Percentiles rank a stretch among this genome's conserved stretches.
phyloP scores from a whole-genome alignment of 768 basidiomycete species.

The Termitomyces eurrhizus region DNA sequence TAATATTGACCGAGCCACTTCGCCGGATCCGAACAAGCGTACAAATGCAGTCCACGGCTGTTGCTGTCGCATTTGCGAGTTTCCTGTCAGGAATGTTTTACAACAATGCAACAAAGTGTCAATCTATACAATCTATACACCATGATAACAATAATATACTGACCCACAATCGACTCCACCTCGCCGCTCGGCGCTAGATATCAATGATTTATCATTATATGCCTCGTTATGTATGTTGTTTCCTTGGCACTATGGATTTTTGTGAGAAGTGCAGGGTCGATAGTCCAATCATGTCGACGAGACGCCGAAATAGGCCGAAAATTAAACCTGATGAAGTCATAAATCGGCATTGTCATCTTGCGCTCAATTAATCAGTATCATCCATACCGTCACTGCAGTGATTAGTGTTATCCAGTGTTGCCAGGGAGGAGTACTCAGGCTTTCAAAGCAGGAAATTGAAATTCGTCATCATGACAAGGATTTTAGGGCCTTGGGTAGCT shows the following conservation, averaged over 20 bases:
- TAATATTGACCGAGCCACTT: neutral
- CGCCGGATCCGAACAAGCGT: neutral
- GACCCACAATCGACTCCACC: neutral
- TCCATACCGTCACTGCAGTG: too few relatives aligned
- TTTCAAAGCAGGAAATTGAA: too few relatives aligned
- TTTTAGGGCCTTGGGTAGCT: too few relatives aligned
- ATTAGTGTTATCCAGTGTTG: too few relatives aligned
- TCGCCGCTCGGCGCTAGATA: neutral
- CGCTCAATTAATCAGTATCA: neutral
- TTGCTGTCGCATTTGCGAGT: neutral
- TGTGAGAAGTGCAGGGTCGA: neutral
- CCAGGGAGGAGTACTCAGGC: too few relatives aligned
- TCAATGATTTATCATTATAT: neutral
- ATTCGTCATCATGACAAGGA: too few relatives aligned
- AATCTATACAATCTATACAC: neutral
- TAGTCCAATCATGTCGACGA: neutral
- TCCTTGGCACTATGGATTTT: neutral
- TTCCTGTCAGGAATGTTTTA: neutral
- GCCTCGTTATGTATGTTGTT: neutral
- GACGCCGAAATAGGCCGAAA: neutral
- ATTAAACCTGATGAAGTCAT: neutral
- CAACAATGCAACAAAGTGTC: neutral
- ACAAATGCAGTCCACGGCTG: neutral
- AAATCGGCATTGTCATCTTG: neutral
- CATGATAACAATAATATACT: neutral